Base-by-base conservation (phyloP, 2,329 filamentous ascomycete genomes). In the Fusarium albidum region DNA sequence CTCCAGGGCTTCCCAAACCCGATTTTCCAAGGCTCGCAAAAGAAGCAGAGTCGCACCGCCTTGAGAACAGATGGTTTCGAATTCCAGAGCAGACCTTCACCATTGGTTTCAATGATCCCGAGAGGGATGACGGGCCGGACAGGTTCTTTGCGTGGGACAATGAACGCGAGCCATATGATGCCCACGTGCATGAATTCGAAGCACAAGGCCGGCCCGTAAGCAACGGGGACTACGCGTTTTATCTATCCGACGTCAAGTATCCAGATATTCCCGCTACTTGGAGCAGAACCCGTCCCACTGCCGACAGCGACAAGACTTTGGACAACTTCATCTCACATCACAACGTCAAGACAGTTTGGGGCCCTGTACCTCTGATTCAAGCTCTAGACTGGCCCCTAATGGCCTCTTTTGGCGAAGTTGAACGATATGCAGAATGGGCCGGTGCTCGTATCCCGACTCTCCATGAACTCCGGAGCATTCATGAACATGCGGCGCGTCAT, bases 61-160 rank as follows among this genome's bases (percentile, higher is more conserved):
- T 58, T 1, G 18, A 31, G 1, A 61, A 47, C 4, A 27, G 6
- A n/a, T 61, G 58, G 58, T 28, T 48, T 0, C 6, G 13, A 3
- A 25, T 59, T 1, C 57, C 49, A 0, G 1, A 26, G 1, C 49
- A 61, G 15, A 45, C 2, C 0, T 52, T 55, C 8, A 48, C 34
- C 0, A 59, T 61, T 3, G 49, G 58, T 0, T 61, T 33, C 6
- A 37, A 46, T 7, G 58, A 55, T 2, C 31, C 49, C 9, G 57
- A 61, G 13, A 37, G 27, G 0, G 39, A 61, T 1, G 41, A 21
- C 2, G 57, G 57, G 1, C 53, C 34, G 8, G 12, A 43, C 11
- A 27, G 57, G 12, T 61, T 61, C 49, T 61, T 61, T 27, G 53
- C 57, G 0, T 61, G 49, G 58, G 58, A 59, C 12, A 61, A 61